Percentiles rank a stretch among this genome's conserved stretches.
Conservation (phyloP, 2,329 filamentous ascomycete genomes). For the Pestalotiopsis fici region DNA sequence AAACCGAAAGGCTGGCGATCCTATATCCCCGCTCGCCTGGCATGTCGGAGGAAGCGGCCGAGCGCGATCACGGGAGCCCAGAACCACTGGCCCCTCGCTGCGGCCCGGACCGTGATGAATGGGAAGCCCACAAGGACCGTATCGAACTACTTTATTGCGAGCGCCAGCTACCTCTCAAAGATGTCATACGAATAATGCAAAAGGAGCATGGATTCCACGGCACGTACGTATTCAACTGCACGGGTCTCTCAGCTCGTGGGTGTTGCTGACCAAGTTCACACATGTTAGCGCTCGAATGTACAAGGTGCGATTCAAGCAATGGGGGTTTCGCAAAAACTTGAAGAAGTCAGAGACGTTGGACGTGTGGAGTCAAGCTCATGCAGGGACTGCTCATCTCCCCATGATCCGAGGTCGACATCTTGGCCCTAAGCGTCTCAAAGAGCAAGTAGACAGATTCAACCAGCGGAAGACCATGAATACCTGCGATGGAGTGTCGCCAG, state of each 20-base stretch:
- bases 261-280: not conserved
- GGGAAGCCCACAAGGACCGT: not conserved
- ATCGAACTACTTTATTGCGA: not conserved
- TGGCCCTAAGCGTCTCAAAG: not conserved
- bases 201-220: not conserved
- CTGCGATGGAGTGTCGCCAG: not conserved
- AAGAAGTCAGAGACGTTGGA: not conserved
- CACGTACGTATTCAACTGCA: not conserved
- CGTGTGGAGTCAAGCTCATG: not conserved
- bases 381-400: not conserved
- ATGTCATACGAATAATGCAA: not conserved
- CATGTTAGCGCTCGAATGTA: not conserved
- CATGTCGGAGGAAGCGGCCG: not conserved
- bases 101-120: not conserved
- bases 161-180: not conserved
- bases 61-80: not conserved
- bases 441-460: not conserved
- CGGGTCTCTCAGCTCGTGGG: too few species aligned
- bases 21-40: not conserved
- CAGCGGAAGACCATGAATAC: not conserved
- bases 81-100: not conserved
- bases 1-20: not conserved
- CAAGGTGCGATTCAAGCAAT: not conserved
- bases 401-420: not conserved
- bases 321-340: not conserved